A percentile compares a stretch with the other conserved stretches of the same genome.
Evolutionary conservation across 2,329 filamentous ascomycete species (phyloP).

Genomic region (Pseudopyrenochaeta lycopersici): DNA sequence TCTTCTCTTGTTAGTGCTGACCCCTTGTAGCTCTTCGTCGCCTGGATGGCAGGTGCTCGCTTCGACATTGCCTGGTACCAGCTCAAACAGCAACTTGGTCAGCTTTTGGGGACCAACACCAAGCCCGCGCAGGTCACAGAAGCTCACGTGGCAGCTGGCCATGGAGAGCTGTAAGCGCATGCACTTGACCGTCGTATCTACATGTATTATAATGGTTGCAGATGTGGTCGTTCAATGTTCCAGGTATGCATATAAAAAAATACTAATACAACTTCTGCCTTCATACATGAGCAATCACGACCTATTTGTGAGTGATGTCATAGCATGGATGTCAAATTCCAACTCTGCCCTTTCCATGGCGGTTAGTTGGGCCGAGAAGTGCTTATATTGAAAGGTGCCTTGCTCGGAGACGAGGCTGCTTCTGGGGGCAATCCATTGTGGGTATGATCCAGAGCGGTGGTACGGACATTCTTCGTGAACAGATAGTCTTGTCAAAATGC

Average conservation of each 20-base stretch:
- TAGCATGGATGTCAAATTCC: slow-evolving; percentile 99
- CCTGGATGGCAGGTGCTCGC: slow-evolving; percentile 81
- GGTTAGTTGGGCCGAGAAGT: slow-evolving; percentile 99
- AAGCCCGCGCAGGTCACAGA: slow-evolving; percentile 21
- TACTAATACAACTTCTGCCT: slow-evolving; percentile 35
- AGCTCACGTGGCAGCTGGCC: slow-evolving; percentile 36
- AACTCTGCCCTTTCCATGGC: slow-evolving; percentile 80
- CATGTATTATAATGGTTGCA: slow-evolving; percentile 43
- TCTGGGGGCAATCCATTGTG: slow-evolving; percentile 37
- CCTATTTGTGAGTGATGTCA: slow-evolving; percentile 13
- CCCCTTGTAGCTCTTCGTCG: slow-evolving; percentile 71
- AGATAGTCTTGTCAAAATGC: neutral
- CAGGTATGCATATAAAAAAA: slow-evolving; percentile 22
- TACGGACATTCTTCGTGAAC: slow-evolving; percentile 40
- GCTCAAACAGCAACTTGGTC: slow-evolving; percentile 60
- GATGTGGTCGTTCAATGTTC: slow-evolving; percentile 13
- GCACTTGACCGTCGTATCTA: slow-evolving; percentile 23
- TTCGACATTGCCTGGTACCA: slow-evolving; percentile 76
- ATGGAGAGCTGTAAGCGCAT: slow-evolving; percentile 53
- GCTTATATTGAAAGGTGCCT: slow-evolving; percentile 63
- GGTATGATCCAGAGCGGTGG: slow-evolving; percentile 22
- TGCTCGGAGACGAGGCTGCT: slow-evolving; percentile 43
- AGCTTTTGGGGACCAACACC: slow-evolving; percentile 41
- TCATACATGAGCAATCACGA: neutral
- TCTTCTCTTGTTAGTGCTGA: slow-evolving; percentile 22